Base-by-base conservation (phyloP, 306 rosid species). In the Cajanus cajan region DNA sequence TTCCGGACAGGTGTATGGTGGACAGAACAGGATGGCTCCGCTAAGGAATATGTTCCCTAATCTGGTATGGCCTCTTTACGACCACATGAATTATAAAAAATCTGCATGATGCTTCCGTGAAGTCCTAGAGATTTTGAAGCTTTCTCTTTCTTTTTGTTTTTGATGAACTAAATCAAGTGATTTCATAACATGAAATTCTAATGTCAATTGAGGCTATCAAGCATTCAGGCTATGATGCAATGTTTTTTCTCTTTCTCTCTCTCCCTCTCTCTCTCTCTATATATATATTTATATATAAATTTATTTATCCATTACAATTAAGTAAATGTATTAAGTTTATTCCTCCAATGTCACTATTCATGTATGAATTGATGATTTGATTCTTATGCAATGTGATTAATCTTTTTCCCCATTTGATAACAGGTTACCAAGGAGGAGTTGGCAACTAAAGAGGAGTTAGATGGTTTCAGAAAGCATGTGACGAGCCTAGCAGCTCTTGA, bases 1-100 rank as follows among this genome's bases (percentile, higher is more conserved):
- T 81, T 95, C 99, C 50, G 99, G 99, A 37, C 98, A 95, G 85
- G 99, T 95, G 77, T 95, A 95, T 69, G 99, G 99, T 67, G 99
- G 99, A 70, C 98, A 93, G 86, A 95, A 95, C 80, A 88, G 99
- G 81, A 95, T 95, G 99, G 99, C 97, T 5, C 93, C 99, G 1
- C 88, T 95, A 67, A 90, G 98, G 78, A 93, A 95, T 84, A 95
- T 95, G 99, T 95, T 91, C 82, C 98, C 98, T 0, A 90, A 91
- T 89, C 88, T 95, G 90, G 99, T 95, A 81, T 67, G 54, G 48
- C 79, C 36, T 78, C 48, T 77, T 43, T 25, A 40, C 70, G 64
- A 7, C 10, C 44, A 24, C 54, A 24, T 52, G 69, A 39, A 52
- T 63, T 36, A 21, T 67, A n/a, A 43, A 21, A 59, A 33, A 66